phyloP scores from a whole-genome alignment of 306 rosid genomes.

The Lagenaria siceraria region DNA sequence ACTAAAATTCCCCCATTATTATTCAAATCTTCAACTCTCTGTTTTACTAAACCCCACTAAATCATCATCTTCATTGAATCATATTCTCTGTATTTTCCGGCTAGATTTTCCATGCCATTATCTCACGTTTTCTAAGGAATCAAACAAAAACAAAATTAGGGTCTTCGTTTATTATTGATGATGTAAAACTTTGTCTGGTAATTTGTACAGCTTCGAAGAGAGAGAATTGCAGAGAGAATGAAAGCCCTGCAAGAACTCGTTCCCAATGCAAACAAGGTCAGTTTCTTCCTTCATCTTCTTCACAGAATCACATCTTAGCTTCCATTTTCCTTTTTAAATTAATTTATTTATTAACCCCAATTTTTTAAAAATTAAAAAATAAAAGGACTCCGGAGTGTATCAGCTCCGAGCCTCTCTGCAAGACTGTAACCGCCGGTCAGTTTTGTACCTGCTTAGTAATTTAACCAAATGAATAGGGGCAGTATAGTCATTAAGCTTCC shows the following conservation, averaged over 20 bases:
- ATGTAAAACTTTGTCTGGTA: neutral
- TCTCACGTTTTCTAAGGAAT: neutral
- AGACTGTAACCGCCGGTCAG: constrained; percentile 2
- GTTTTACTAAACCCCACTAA: neutral
- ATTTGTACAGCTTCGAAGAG: constrained; percentile 71
- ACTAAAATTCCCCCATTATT: neutral
- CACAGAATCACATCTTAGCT: too few species aligned
- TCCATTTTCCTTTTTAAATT: neutral
- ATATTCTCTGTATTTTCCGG: neutral
- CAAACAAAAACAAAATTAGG: constrained; percentile 14
- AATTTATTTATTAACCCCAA: too few species aligned
- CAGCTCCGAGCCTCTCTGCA: neutral
- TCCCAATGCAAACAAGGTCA: constrained; percentile 93
- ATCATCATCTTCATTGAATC: neutral
- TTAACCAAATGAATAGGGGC: neutral
- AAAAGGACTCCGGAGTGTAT: neutral
- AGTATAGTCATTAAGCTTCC: neutral
- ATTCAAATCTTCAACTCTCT: neutral
- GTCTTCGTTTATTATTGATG: neutral
- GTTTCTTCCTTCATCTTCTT: neutral
- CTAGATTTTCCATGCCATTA: neutral
- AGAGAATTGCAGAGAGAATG: constrained; percentile 99
- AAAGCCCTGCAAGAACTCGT: constrained; percentile 92
- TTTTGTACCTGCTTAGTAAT: neutral
- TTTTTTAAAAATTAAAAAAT: neutral